Evolutionary conservation across 306 rosid species (phyloP).

Genomic region (Biancaea sappan): DNA sequence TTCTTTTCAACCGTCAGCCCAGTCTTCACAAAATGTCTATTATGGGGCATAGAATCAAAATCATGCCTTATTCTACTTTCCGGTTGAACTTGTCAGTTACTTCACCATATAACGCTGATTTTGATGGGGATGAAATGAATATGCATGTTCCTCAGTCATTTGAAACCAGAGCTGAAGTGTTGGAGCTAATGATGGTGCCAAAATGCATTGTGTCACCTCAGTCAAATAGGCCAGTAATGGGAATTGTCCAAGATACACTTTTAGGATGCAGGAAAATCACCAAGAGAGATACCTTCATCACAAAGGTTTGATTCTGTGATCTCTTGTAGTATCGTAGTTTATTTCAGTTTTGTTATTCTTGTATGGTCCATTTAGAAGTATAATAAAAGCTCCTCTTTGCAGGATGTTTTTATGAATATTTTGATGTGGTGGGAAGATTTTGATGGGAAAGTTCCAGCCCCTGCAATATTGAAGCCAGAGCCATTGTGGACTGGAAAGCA

Average conservation of each 20-base stretch:
- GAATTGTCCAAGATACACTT: conserved; percentile 94
- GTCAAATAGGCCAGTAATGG: conserved; percentile 96
- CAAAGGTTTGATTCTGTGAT: conserved; percentile 59
- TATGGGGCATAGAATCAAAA: conserved; percentile 99
- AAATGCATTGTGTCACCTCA: conserved; percentile 99
- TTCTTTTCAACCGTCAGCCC: conserved; percentile 99
- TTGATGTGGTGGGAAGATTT: conserved; percentile 99
- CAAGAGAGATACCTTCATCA: conserved; percentile 90
- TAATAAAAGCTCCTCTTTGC: conserved; percentile 36
- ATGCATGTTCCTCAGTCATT: conserved; percentile 99
- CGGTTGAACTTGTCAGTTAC: conserved; percentile 93
- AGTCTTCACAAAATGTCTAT: conserved; percentile 99
- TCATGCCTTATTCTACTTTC: conserved; percentile 98
- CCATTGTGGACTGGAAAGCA: conserved; percentile 99
- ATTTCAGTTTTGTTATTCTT: conserved; percentile 14
- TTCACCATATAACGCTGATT: conserved; percentile 97
- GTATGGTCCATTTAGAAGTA: conserved; percentile 18
- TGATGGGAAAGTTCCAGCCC: conserved; percentile 96
- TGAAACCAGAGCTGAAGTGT: conserved; percentile 98
- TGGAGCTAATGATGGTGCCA: conserved; percentile 99
- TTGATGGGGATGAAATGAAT: conserved; percentile 99
- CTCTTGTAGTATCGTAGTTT: conserved; percentile 19
- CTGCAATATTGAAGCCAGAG: conserved; percentile 91
- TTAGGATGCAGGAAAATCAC: conserved; percentile 96
- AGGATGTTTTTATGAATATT: conserved; percentile 99